These are phyloP conservation scores for Lumnitzera racemosa DNA, from an alignment of 345 rosid genomes.

Conservation along the genomic window DNA sequence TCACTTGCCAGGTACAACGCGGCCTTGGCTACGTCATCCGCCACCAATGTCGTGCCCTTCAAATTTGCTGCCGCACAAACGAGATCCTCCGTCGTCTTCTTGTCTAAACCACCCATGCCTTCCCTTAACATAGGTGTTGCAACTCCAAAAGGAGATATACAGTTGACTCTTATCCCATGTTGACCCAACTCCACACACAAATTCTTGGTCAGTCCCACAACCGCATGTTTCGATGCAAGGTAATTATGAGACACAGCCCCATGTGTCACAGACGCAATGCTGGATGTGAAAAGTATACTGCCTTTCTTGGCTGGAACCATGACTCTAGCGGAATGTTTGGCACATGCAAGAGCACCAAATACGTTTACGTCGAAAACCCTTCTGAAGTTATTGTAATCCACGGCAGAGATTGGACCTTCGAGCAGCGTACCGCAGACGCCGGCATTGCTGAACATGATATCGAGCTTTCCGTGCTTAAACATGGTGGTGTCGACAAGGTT, in stretches of 20 bases:
- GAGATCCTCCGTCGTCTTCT: background rate
- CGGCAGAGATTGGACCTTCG: background rate
- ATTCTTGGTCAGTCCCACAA: conserved; percentile 14
- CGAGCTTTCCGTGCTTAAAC: conserved; percentile 23
- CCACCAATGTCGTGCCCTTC: background rate
- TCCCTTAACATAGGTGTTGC: background rate
- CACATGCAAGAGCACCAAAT: conserved; percentile 12
- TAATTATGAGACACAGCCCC: background rate
- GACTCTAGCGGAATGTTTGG: conserved; percentile 22
- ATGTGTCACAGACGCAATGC: conserved; percentile 1
- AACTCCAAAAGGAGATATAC: conserved; percentile 10
- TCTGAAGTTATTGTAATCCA: conserved; percentile 4
- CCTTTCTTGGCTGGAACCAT: conserved; percentile 19
- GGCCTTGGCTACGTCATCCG: conserved; percentile 20
- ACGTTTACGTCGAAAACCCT: conserved; percentile 16
- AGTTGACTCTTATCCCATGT: conserved; percentile 18
- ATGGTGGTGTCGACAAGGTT: conserved; percentile 18
- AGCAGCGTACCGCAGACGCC: conserved; percentile 1
- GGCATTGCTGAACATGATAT: conserved; percentile 24
- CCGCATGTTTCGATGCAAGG: conserved; percentile 15
- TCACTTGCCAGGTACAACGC: conserved; percentile 14
- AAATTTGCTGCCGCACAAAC: background rate
- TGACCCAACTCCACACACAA: conserved; percentile 14
- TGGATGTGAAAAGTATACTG: conserved; percentile 17
- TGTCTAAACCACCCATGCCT: background rate